Base-by-base conservation (phyloP, 441 rosid genomes). In the Jatropha multifida region DNA sequence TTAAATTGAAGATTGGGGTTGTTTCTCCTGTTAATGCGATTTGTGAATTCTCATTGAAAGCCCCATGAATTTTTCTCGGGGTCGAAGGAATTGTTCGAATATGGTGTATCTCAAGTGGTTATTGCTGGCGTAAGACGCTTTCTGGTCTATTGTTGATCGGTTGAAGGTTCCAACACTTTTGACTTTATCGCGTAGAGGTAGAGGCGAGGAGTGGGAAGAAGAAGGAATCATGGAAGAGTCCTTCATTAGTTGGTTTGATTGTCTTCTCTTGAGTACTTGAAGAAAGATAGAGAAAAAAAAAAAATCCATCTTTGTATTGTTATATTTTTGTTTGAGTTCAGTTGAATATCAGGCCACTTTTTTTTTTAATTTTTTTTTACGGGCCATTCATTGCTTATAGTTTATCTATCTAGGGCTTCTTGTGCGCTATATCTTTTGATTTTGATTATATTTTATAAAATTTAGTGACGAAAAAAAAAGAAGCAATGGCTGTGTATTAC, bases 401-500 rank as follows among this genome's bases (percentile, higher is more conserved):
- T 55, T 56, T 44, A 44, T 44, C n/a, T 54, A n/a, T 41, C 44
- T 59, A 60, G 38, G 51, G 49, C 18, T 54, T 56, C 58, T 40
- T 58, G 62, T 49, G 65, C 54, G 74, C 81, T 69, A 54, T 74
- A 58, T 26, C 17, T 67, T 64, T 78, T 83, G 78, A 73, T 80
- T 76, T 80, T 74, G 55, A 69, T 77, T 65, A 6, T 69, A 74
- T 72, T 76, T 62, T 54, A 72, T 65, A 74, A 76, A 74, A 48
- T 75, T 74, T 46, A 46, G 65, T 49, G 23, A 11, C 42, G 65
- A 49, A 77, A 71, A 18, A 71, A 23, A 60, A 69, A 72, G 76
- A 69, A 84, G 69, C 77, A 75, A 96, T 96, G 99, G 97, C 99
- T 79, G 96, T 96, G 58, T 92, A 94, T 88, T 96, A 94, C 89